Evolutionary conservation across 352 stramenopile species (phyloP), one percentile per base, ranked within the genome.

Genomic region (Globisporangium nagaii): DNA sequence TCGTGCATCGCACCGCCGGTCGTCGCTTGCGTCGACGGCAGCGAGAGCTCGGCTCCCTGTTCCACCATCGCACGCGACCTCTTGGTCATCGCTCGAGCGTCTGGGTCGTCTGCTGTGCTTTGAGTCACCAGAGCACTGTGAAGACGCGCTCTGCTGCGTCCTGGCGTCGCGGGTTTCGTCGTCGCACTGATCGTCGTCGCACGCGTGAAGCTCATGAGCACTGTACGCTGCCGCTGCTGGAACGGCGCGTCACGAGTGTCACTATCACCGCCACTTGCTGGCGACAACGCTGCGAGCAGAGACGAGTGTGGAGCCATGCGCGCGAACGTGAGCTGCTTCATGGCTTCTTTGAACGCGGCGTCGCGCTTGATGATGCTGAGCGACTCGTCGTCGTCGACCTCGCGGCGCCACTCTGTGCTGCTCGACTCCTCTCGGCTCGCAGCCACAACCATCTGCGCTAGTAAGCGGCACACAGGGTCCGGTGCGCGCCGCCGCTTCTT

Each of bases 161-260:
- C 4, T 13, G 9, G 39, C 17, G 22, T 20, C 22, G 10, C 19
- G 24, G n/a, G 28, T 11, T 19, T 17, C 4, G 32, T 12, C 41
- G 41, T 12, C 12, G 19, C n/a, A n/a, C n/a, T n/a, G n/a, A n/a
- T n/a, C n/a, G n/a, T 12, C 7, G 15, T 32, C 4, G 31, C 12
- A 19, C 53, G 53, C 19, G 53, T 53, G 32, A 59, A 59, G 31
- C 53, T 47, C 53, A 59, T 15, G 20, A 59, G 53, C 32, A 59
- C 53, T 36, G 34, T 43, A 1, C 27, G 53, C 42, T 46, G 22
- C 19, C 15, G 32, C 19, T 44, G 32, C n/a, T n/a, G n/a, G n/a
- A n/a, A n/a, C 12, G 0, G 3, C 10, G 17, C 24, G 28, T 20
- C 27, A n/a, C 42, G 5, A 20, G 13, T 13, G 9, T 4, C 9